phyloP scores from a whole-genome alignment of 2,329 filamentous ascomycete genomes.

The Thielaviopsis musarum region DNA sequence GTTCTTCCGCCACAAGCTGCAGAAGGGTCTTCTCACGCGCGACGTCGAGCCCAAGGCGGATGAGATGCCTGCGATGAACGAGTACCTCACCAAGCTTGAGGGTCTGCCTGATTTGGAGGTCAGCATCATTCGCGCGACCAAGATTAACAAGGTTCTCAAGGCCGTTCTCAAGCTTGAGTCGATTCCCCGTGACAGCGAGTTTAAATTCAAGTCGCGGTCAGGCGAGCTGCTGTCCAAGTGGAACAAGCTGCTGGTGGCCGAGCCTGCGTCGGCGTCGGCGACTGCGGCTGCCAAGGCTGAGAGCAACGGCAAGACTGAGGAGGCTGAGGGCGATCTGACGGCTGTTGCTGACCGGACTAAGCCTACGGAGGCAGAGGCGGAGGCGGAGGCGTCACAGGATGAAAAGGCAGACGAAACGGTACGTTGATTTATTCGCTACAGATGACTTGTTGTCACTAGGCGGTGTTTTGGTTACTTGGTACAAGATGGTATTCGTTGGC shows the following conservation, averaged over 20 bases:
- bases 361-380: conserved; percentile 19
- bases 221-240: conserved; percentile 68
- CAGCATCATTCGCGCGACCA: conserved; percentile 74
- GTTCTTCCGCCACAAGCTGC: conserved; percentile 83
- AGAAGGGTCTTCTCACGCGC: conserved; percentile 78
- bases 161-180: conserved; percentile 74
- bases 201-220: conserved; percentile 73
- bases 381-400: conserved; percentile 21
- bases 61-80: conserved; percentile 64
- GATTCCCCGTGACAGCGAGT: conserved; percentile 81
- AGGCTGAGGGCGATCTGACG: conserved; percentile 21
- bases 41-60: conserved; percentile 75
- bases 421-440: conserved; percentile 1
- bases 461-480: no score
- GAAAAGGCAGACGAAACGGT: conserved; percentile 19
- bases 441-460: no score
- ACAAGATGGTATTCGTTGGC: no score
- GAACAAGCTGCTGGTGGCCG: conserved; percentile 63
- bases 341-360: conserved; percentile 22
- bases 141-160: conserved; percentile 98
- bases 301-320: conserved; percentile 22
- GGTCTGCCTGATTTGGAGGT: conserved; percentile 65
- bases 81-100: conserved; percentile 68
- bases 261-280: conserved; percentile 27
- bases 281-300: conserved; percentile 30